These are phyloP conservation scores for Persicaria maculosa DNA, from an alignment of 148 eudicot genomes.

Conservation along the genomic window DNA sequence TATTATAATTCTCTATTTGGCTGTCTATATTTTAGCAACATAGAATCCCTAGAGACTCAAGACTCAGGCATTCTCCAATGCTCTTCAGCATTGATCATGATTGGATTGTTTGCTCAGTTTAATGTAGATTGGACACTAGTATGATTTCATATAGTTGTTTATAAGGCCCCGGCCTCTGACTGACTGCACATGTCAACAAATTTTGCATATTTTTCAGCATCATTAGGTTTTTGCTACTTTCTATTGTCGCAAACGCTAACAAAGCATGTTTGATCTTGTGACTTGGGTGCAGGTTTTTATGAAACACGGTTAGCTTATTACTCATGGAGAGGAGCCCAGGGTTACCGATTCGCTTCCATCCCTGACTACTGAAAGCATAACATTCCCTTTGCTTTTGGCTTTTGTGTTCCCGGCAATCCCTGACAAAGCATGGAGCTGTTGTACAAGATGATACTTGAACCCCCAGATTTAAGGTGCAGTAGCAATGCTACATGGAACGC, in stretches of 20 bases:
- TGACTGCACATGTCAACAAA: background rate
- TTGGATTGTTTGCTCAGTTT: background rate
- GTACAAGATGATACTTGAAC: background rate
- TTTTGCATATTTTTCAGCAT: no score
- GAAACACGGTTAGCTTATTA: conserved; percentile 95
- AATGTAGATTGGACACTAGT: background rate
- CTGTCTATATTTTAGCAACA: no score
- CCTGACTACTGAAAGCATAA: conserved; percentile 59
- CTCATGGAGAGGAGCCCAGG: conserved; percentile 96
- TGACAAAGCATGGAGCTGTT: background rate
- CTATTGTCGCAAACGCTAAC: background rate
- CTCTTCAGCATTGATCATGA: background rate
- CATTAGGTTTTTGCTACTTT: background rate
- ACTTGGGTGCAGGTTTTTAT: conserved; percentile 57
- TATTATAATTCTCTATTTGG: background rate
- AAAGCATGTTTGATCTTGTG: background rate
- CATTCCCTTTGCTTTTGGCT: background rate
- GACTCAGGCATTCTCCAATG: background rate
- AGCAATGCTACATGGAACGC: background rate
- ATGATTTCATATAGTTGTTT: background rate
- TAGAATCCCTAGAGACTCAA: no score
- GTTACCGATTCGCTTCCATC: conserved; percentile 79
- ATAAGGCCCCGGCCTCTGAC: background rate
- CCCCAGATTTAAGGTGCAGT: background rate
- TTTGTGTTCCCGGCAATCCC: background rate